Evolutionary conservation across 257 asterid species (phyloP), one percentile per base, ranked within the genome.

Genomic region (Penstemon newberryi): DNA sequence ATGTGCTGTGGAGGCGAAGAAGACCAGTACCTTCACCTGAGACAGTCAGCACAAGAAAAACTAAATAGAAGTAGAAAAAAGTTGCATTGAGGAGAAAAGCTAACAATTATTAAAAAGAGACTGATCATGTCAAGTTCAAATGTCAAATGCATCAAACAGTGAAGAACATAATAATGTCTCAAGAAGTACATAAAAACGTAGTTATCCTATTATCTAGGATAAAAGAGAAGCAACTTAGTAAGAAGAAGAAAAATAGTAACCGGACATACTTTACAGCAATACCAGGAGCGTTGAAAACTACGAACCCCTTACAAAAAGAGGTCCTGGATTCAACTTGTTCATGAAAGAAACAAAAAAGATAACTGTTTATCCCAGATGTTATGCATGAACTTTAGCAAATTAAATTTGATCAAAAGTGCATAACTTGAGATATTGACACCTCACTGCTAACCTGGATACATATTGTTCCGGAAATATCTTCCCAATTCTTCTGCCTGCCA

Each of bases 21-120:
- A 90, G 84, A 67, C 99, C 97, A 55, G 96, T 93, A 54, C 99
- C 97, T 87, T 90, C 99, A 72, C 99, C 99, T 90, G 87, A 80
- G 70, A 72, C 42, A 39, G 49, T 67, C 53, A 59, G 53, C 66
- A 77, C 40, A 49, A 25, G 2, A 38, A 46, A 73, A 68, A 51
- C 60, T 58, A 69, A 51, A 42, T 25, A 52, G 43, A 51, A 43
- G 70, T 19, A 46, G n/a, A 65, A 63, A 51, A 33, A 60, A 9
- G 43, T 60, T 3, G 66, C 58, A 60, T 42, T 38, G 5, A 7
- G 53, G 53, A 72, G 64, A 65, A 69, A 36, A n/a, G 55, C 73
- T 52, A 66, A 70, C 38, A 41, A 73, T 51, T 63, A 25, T 41
- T 63, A 52, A 4, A 25, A 25, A 25, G 33, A 25, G 33, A 1